phyloP scores from a whole-genome alignment of 768 basidiomycete species.

The Naganishia vaughanmartiniae region DNA sequence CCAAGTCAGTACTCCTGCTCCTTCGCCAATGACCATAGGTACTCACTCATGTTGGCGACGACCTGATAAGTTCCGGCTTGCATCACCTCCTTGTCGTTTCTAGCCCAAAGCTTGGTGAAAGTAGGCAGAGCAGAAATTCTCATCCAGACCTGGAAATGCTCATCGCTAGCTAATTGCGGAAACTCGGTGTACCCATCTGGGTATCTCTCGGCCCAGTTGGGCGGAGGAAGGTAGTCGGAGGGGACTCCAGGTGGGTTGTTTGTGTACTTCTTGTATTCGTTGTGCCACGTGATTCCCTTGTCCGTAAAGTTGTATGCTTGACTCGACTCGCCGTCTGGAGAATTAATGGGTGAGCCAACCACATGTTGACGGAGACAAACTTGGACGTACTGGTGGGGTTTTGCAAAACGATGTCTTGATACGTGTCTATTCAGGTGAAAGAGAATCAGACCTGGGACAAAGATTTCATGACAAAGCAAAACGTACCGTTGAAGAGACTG shows the following conservation, averaged over 20 bases:
- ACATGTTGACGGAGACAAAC: constrained; percentile 31
- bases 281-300: constrained; percentile 89
- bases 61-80: constrained; percentile 71
- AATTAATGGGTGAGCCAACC: neutral
- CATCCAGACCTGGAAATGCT: constrained; percentile 99
- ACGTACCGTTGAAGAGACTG: constrained; percentile 84
- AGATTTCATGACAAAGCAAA: neutral
- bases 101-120: constrained; percentile 89
- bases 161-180: constrained; percentile 71
- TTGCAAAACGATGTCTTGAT: constrained; percentile 62
- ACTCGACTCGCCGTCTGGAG: constrained; percentile 41
- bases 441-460: neutral
- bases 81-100: constrained; percentile 78
- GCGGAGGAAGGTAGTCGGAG: constrained; percentile 79
- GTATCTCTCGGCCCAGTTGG: constrained; percentile 77
- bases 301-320: constrained; percentile 70
- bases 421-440: constrained; percentile 64
- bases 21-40: neutral
- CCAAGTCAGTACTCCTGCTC: neutral
- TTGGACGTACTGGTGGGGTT: constrained; percentile 57
- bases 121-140: constrained; percentile 93
- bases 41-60: constrained; percentile 75
- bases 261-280: constrained; percentile 86
- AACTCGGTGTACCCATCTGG: constrained; percentile 74
- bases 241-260: constrained; percentile 62